Conservation (phyloP, 768 basidiomycete genomes). For the Boletus subparvulus region DNA sequence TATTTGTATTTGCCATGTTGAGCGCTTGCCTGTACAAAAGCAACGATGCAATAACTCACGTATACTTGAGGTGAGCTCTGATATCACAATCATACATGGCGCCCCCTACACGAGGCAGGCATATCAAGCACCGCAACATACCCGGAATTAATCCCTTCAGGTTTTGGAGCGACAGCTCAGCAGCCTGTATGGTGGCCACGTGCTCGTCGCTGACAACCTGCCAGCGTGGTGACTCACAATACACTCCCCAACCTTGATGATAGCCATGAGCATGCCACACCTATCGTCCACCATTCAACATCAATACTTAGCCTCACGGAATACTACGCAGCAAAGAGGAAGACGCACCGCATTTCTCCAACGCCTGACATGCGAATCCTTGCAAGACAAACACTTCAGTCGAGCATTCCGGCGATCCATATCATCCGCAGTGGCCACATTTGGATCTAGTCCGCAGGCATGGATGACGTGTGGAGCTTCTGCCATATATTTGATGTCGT, state of each 20-base stretch:
- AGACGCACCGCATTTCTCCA: conserved; percentile 10
- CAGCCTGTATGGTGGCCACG: background rate
- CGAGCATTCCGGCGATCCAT: conserved; percentile 13
- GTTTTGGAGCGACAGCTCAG: background rate
- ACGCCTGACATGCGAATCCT: background rate
- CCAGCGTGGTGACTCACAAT: background rate
- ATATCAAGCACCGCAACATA: background rate
- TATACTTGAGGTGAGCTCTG: background rate
- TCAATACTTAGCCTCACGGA: background rate
- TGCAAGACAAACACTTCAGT: conserved; percentile 2
- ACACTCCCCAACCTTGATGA: background rate
- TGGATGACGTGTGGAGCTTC: conserved; percentile 1
- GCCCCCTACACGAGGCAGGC: background rate
- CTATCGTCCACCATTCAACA: background rate
- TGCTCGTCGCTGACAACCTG: background rate
- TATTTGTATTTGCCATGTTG: background rate
- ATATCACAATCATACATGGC: background rate
- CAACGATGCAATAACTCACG: background rate
- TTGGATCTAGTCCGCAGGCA: conserved; percentile 7
- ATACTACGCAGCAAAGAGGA: background rate
- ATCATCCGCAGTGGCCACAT: conserved; percentile 2
- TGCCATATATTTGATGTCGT: background rate
- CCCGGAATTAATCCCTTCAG: no score
- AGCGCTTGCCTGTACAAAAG: background rate
- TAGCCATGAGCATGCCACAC: background rate